phyloP scores from a whole-genome alignment of 1,284 basidiomycete genomes.

The Trametes polyzona region DNA sequence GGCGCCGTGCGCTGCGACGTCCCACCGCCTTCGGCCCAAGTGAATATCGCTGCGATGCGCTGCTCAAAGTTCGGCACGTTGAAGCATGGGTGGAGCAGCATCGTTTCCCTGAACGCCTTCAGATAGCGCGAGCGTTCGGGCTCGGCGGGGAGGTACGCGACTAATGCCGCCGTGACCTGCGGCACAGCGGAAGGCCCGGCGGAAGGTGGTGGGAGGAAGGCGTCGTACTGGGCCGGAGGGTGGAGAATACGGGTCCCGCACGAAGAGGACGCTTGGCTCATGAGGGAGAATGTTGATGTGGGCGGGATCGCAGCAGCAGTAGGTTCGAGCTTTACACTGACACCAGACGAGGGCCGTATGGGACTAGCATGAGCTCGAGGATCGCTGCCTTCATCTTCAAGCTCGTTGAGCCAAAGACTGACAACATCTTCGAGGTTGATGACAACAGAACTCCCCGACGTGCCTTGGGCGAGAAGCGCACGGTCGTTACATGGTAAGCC shows the following conservation, averaged over 20 bases:
- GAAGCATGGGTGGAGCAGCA: slow-evolving; percentile 54
- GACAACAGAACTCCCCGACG: slow-evolving; percentile 53
- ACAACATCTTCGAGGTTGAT: slow-evolving; percentile 60
- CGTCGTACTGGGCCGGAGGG: slow-evolving; percentile 25
- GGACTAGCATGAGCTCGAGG: slow-evolving; percentile 6
- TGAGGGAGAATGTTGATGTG: slow-evolving; percentile 18
- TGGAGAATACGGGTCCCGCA: slow-evolving; percentile 13
- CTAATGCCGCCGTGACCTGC: slow-evolving; percentile 43
- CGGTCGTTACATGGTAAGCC: slow-evolving; percentile 43
- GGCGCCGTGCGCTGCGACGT: slow-evolving; percentile 1
- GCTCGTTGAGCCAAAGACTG: slow-evolving; percentile 54
- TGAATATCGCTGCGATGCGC: slow-evolving; percentile 51
- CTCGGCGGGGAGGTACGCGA: slow-evolving; percentile 45
- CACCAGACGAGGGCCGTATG: slow-evolving; percentile 17
- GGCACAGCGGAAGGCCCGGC: slow-evolving; percentile 31
- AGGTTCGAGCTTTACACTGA: slow-evolving; percentile 54
- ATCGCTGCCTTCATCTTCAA: slow-evolving; percentile 27
- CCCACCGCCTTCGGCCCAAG: slow-evolving; percentile 37
- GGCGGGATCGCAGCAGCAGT: slow-evolving; percentile 37
- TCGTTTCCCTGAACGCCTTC: slow-evolving; percentile 45
- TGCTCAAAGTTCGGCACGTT: slow-evolving; percentile 53
- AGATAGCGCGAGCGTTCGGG: slow-evolving; percentile 43
- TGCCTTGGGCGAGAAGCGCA: slow-evolving; percentile 43
- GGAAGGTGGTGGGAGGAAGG: slow-evolving; percentile 28
- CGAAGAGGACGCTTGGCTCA: slow-evolving; percentile 4